phyloP scores from a whole-genome alignment of 345 rosid genomes.

The Eucalyptus erythrocorys region DNA sequence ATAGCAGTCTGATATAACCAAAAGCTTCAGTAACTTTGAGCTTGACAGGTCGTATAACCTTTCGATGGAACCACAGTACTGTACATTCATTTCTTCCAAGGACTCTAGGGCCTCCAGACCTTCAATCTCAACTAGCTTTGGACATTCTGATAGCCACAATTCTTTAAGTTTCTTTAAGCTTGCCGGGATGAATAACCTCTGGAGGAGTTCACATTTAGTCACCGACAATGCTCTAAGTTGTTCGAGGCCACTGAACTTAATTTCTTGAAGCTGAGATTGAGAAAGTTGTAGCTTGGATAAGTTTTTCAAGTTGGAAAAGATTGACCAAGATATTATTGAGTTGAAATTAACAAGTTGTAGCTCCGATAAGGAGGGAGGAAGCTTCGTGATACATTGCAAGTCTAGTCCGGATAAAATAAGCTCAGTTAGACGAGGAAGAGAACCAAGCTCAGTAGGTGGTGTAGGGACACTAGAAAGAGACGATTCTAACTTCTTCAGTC shows the following conservation, averaged over 20 bases:
- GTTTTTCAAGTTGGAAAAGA: background rate
- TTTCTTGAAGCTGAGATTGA: background rate
- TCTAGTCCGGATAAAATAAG: background rate
- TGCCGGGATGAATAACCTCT: background rate
- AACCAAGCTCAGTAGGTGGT: background rate
- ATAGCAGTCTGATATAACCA: background rate
- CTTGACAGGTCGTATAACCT: background rate
- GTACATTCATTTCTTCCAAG: background rate
- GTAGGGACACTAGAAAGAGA: background rate
- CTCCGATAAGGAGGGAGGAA: background rate
- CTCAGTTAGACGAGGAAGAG: background rate
- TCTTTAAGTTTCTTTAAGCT: background rate
- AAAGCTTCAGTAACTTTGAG: background rate
- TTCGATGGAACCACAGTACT: background rate
- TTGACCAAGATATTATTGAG: background rate
- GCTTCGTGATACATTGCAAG: background rate
- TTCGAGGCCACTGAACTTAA: rapidly evolving
- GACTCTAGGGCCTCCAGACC: background rate
- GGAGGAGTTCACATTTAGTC: background rate
- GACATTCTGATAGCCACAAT: background rate
- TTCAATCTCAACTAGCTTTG: background rate
- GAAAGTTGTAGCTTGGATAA: background rate
- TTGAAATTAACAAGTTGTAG: background rate
- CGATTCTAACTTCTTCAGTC: background rate
- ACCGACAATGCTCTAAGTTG: background rate